phyloP scores from a whole-genome alignment of 2,329 filamentous ascomycete species.

The Ceratocystis alfenasii region DNA sequence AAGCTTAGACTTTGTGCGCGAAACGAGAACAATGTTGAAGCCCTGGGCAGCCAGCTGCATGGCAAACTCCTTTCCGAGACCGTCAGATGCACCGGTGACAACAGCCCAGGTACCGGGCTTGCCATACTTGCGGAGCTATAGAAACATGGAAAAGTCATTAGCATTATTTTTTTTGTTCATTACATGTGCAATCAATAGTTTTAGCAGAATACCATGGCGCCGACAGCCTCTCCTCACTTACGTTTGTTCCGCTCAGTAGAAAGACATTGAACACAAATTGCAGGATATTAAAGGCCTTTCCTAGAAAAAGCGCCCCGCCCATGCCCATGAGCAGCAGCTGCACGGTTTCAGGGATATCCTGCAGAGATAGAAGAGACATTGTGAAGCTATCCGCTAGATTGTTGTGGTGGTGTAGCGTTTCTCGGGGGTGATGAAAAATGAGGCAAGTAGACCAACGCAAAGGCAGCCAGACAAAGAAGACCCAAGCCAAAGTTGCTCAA shows the following conservation, averaged over 20 bases:
- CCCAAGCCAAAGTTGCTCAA: neutral
- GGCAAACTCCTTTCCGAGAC: constrained; percentile 92
- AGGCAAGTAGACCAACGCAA: neutral
- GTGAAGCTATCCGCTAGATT: neutral
- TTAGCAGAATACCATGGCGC: neutral
- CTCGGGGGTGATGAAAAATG: neutral
- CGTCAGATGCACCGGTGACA: constrained; percentile 89
- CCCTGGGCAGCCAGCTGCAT: constrained; percentile 79
- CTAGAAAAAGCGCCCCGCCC: constrained; percentile 48
- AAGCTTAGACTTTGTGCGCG: constrained; percentile 88
- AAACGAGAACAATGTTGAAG: constrained; percentile 91
- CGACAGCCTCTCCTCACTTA: constrained; percentile 30
- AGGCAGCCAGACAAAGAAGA: neutral
- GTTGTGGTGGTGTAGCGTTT: neutral
- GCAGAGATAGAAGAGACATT: constrained; percentile 5
- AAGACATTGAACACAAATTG: constrained; percentile 56
- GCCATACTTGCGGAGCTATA: constrained; percentile 76
- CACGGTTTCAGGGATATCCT: constrained; percentile 34
- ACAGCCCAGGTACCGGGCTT: constrained; percentile 88
- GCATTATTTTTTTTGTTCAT: neutral
- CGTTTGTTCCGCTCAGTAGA: constrained; percentile 51
- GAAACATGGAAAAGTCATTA: constrained; percentile 9
- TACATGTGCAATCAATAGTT: too few relatives aligned
- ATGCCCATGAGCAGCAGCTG: constrained; percentile 39
- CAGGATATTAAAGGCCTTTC: constrained; percentile 46